A percentile compares a stretch with the other conserved stretches of the same genome.
Conservation (phyloP, 139 green algal genomes). For the Chlorella sp. region DNA sequence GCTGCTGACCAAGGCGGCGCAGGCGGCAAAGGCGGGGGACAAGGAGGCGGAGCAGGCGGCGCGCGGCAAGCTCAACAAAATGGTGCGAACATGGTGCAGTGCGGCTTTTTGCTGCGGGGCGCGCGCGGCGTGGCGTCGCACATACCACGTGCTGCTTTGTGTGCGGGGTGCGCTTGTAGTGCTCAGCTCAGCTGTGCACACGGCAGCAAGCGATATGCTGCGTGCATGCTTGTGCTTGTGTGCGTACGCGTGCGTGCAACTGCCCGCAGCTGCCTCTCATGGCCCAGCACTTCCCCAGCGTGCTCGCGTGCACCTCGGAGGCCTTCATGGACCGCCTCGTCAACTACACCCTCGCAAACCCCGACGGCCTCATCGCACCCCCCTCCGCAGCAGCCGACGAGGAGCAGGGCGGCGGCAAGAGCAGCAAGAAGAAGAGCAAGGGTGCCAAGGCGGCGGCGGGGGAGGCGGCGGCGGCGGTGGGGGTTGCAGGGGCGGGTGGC, state of each 20-base stretch:
- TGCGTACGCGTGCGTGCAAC: neutral
- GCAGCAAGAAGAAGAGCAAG: slow-evolving; percentile 26
- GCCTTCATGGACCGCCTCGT: slow-evolving; percentile 62
- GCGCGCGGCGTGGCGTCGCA: too few species aligned
- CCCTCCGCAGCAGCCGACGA: neutral
- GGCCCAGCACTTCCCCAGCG: slow-evolving; percentile 33
- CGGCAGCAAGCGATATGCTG: neutral
- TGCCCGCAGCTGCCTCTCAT: slow-evolving; percentile 19
- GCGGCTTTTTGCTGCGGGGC: too few species aligned
- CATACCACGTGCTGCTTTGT: too few species aligned
- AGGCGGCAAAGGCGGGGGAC: too few species aligned
- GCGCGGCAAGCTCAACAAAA: neutral
- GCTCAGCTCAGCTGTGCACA: neutral
- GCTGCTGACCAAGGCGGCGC: too few species aligned
- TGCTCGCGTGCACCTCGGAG: slow-evolving; percentile 70
- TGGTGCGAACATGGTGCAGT: too few species aligned
- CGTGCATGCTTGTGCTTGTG: neutral
- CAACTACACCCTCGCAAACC: slow-evolving; percentile 43
- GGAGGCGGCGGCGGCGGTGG: neutral
- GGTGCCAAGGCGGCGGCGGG: neutral
- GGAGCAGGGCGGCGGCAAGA: slow-evolving; percentile 17
- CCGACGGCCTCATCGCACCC: slow-evolving; percentile 10
- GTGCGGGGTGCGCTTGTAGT: neutral
- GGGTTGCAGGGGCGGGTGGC: neutral
- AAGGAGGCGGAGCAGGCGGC: too few species aligned